These are phyloP conservation scores for Kazachstania martiniae DNA, from an alignment of 805 yeast genomes.

Conservation along the genomic window DNA sequence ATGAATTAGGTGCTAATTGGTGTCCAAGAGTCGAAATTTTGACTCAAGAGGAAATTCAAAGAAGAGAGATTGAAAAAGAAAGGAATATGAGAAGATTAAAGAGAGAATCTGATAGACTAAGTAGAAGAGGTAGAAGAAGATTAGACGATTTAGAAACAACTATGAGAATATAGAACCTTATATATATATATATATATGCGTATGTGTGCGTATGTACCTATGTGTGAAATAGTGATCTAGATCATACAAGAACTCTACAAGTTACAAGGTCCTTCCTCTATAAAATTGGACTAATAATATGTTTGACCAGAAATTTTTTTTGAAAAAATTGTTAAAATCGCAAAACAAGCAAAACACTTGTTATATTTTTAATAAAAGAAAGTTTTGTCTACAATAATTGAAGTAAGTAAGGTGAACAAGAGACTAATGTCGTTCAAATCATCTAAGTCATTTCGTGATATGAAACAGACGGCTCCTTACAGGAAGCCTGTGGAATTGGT, in stretches of 20 bases:
- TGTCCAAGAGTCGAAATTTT: slow-evolving; percentile 78
- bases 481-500: slow-evolving; percentile 3
- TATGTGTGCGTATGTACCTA: background rate
- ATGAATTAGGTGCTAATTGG: slow-evolving; percentile 73
- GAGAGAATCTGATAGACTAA: slow-evolving; percentile 62
- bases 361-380: too few species aligned
- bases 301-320: too few species aligned
- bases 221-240: background rate
- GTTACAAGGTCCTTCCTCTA: too few species aligned
- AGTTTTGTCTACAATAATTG: too few species aligned
- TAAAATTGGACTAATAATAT: too few species aligned
- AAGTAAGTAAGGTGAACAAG: too few species aligned
- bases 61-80: slow-evolving; percentile 89
- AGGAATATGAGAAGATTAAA: slow-evolving; percentile 84
- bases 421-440: slow-evolving; percentile 1
- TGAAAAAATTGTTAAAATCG: too few species aligned
- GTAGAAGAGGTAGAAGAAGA: slow-evolving; percentile 34
- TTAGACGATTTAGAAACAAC: slow-evolving; percentile 35
- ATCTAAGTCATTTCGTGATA: slow-evolving; percentile 5
- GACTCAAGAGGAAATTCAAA: slow-evolving; percentile 87
- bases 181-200: background rate
- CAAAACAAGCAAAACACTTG: too few species aligned
- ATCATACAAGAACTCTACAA: background rate
- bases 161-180: slow-evolving; percentile 2
- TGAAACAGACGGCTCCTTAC: slow-evolving; percentile 5